phyloP scores from a whole-genome alignment of 257 asterid species.

The Rauvolfia tetraphylla region DNA sequence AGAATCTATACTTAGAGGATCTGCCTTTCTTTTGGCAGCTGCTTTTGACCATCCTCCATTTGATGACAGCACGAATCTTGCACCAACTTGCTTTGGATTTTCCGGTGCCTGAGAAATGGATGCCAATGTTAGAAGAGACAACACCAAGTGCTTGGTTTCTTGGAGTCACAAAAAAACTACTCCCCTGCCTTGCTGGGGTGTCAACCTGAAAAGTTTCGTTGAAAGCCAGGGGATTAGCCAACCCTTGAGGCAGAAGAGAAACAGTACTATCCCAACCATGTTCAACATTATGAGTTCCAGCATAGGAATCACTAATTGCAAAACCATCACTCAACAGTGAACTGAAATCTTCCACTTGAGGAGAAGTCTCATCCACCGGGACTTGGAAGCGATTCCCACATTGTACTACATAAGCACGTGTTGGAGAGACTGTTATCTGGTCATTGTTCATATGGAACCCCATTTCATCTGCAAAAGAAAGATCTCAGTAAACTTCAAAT shows the following conservation, averaged over 20 bases:
- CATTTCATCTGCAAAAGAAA: conserved; percentile 31
- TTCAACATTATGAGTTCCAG: conserved; percentile 36
- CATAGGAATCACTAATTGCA: conserved; percentile 29
- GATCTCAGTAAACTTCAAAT: background rate
- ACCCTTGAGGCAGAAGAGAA: conserved; percentile 29
- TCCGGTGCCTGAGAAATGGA: conserved; percentile 33
- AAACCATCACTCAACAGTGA: conserved; percentile 37
- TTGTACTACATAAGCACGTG: conserved; percentile 25
- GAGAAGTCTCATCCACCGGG: conserved; percentile 39
- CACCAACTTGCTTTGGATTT: conserved; percentile 65
- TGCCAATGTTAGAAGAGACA: conserved; percentile 40
- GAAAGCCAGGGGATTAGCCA: conserved; percentile 30
- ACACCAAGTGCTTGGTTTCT: conserved; percentile 33
- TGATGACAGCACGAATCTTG: conserved; percentile 69
- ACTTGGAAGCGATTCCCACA: conserved; percentile 31
- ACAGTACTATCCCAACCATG: conserved; percentile 28
- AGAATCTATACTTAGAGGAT: conserved; percentile 18
- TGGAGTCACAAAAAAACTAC: conserved; percentile 35
- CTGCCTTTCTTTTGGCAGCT: conserved; percentile 44
- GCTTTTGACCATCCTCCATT: conserved; percentile 65
- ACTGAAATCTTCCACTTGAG: conserved; percentile 33
- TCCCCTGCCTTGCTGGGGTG: conserved; percentile 33
- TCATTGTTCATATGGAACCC: conserved; percentile 34
- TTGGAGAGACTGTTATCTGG: conserved; percentile 29
- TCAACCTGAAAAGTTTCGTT: conserved; percentile 35